Conservation (phyloP, 345 rosid species). For the Schrenkiella parvula region DNA sequence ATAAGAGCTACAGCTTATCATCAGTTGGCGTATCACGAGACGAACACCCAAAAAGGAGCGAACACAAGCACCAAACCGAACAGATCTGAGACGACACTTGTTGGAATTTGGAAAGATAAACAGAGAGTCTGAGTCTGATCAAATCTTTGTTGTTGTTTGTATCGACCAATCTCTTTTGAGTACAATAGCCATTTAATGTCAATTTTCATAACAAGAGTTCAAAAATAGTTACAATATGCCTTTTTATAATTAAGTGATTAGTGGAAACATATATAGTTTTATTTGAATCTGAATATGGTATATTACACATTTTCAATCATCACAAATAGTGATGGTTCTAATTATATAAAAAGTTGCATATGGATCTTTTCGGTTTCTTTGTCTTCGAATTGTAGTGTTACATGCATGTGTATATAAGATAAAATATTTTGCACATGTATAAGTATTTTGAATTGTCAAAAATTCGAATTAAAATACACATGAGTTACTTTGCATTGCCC, state of each 20-base stretch:
- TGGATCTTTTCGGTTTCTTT: no score
- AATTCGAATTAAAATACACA: no score
- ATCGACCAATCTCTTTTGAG: not conserved
- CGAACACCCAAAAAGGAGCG: not conserved
- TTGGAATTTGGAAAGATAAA: not conserved
- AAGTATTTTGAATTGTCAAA: no score
- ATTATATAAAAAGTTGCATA: no score
- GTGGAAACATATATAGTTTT: not conserved
- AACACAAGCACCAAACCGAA: not conserved
- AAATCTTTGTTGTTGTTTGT: not conserved
- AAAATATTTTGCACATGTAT: no score
- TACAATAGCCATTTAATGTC: slow-evolving; percentile 8
- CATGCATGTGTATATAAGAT: no score
- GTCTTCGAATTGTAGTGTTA: not conserved
- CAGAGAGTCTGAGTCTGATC: not conserved
- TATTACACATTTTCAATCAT: not conserved
- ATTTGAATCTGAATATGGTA: not conserved
- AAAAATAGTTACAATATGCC: no score
- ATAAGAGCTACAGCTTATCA: slow-evolving; percentile 25
- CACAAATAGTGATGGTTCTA: not conserved
- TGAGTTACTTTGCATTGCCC: no score
- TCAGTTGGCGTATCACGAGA: slow-evolving; percentile 20
- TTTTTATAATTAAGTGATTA: no score
- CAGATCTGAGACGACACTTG: slow-evolving; percentile 19
- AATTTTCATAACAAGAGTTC: no score